phyloP scores from a whole-genome alignment of 1,284 basidiomycete genomes.

The Ceratobasidium sp. region DNA sequence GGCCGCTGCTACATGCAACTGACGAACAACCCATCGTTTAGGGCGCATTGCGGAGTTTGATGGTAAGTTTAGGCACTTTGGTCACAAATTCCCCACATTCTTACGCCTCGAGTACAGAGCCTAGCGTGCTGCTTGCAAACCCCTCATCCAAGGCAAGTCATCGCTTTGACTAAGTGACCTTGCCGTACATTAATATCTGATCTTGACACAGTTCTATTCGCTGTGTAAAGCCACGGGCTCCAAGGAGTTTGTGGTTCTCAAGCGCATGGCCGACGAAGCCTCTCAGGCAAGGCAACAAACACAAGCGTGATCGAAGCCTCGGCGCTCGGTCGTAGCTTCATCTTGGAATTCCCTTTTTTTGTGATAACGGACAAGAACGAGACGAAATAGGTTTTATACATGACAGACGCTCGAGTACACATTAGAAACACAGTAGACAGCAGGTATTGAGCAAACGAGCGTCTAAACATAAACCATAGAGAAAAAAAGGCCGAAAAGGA shows the following conservation, averaged over 20 bases:
- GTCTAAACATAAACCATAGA: neutral
- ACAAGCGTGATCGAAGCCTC: neutral
- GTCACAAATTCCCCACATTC: neutral
- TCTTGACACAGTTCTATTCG: slow-evolving; percentile 71
- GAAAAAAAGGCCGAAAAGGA: neutral
- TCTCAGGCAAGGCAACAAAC: neutral
- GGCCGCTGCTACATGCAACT: slow-evolving; percentile 1
- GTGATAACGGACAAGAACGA: neutral
- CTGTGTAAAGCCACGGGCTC: slow-evolving; percentile 86
- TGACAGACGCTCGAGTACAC: neutral
- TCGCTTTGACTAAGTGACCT: no score
- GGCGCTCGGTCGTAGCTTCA: neutral
- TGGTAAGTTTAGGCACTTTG: slow-evolving; percentile 51
- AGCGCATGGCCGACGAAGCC: slow-evolving; percentile 48
- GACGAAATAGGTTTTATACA: slow-evolving; percentile 1
- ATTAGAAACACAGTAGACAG: neutral
- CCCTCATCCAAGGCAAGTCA: slow-evolving; percentile 50
- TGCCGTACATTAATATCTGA: neutral
- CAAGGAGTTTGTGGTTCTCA: slow-evolving; percentile 77
- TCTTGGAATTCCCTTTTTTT: neutral
- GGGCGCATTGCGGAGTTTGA: slow-evolving; percentile 82
- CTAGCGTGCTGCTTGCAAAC: slow-evolving; percentile 72
- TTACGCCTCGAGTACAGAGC: slow-evolving; percentile 51
- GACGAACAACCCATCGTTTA: slow-evolving; percentile 47
- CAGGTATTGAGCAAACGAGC: neutral